Conservation (phyloP, 768 basidiomycete species). For the Dendrothele bispora region DNA sequence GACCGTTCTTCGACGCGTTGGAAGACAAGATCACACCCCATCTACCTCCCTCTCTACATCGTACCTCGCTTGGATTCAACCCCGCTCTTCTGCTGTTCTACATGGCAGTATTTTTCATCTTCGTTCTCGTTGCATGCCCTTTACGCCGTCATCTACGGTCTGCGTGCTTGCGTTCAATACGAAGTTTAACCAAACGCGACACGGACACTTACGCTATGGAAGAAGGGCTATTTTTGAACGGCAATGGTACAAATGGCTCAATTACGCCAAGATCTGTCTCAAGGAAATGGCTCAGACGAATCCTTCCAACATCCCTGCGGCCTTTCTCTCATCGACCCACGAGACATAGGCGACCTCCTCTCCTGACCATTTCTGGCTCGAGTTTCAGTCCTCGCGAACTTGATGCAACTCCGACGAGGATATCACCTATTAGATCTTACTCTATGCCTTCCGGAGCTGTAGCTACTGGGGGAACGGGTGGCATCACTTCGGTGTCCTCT, state of each 20-base stretch:
- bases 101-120: slow-evolving; percentile 38
- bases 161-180: slow-evolving; percentile 44
- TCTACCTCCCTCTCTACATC: slow-evolving; percentile 60
- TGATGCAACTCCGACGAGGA: slow-evolving; percentile 19
- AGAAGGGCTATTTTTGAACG: slow-evolving; percentile 39
- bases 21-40: slow-evolving; percentile 69
- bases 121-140: slow-evolving; percentile 50
- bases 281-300: slow-evolving; percentile 30
- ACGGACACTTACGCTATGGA: slow-evolving; percentile 46
- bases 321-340: slow-evolving; percentile 22
- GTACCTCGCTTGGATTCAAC: slow-evolving; percentile 72
- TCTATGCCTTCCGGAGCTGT: slow-evolving; percentile 29
- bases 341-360: slow-evolving; percentile 23
- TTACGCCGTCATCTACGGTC: slow-evolving; percentile 56
- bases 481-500: no score
- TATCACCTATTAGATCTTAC: slow-evolving; percentile 38
- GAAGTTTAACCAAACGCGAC: slow-evolving; percentile 34
- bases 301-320: slow-evolving; percentile 19
- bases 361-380: slow-evolving; percentile 18
- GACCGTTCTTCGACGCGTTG: slow-evolving; percentile 60
- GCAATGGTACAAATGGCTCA: slow-evolving; percentile 19
- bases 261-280: slow-evolving; percentile 33
- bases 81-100: slow-evolving; percentile 63
- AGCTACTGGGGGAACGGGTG: no score
- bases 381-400: slow-evolving; percentile 25